phyloP scores from a whole-genome alignment of 2,329 filamentous ascomycete genomes.

The Bimuria novae-zelandiae region DNA sequence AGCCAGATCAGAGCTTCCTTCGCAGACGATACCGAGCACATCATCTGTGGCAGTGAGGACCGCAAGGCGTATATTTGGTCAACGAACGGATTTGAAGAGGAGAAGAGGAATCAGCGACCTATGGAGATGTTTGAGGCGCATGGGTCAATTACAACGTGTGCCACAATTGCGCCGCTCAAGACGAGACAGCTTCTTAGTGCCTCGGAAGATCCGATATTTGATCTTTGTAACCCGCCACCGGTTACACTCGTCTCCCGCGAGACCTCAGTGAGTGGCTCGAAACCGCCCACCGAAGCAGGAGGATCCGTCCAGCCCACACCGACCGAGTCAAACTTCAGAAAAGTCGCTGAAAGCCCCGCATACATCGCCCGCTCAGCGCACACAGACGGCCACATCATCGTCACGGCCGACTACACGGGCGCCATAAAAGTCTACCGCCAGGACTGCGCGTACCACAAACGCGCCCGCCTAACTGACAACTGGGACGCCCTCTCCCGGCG shows the following conservation, averaged over 20 bases:
- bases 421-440: slow-evolving; percentile 94
- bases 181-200: slow-evolving; percentile 77
- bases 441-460: slow-evolving; percentile 84
- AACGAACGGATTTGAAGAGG: slow-evolving; percentile 61
- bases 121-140: slow-evolving; percentile 92
- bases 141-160: slow-evolving; percentile 84
- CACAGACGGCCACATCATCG: slow-evolving; percentile 82
- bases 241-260: slow-evolving; percentile 78
- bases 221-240: slow-evolving; percentile 92
- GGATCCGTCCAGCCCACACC: slow-evolving; percentile 42
- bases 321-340: slow-evolving; percentile 41
- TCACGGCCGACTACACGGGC: slow-evolving; percentile 87
- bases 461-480: slow-evolving; percentile 63
- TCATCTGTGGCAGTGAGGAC: slow-evolving; percentile 94
- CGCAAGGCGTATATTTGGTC: slow-evolving; percentile 90
- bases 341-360: slow-evolving; percentile 69
- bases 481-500: slow-evolving; percentile 79
- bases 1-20: slow-evolving; percentile 91
- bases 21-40: slow-evolving; percentile 81
- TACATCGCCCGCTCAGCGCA: slow-evolving; percentile 80
- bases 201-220: slow-evolving; percentile 92
- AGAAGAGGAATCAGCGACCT: slow-evolving; percentile 77
- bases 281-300: slow-evolving; percentile 51
- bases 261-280: slow-evolving; percentile 62
- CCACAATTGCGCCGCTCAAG: slow-evolving; percentile 78